Percentiles rank a stretch among this genome's conserved stretches.
phyloP scores from a whole-genome alignment of 2,329 filamentous ascomycete genomes.

The Claviceps fusiformis region DNA sequence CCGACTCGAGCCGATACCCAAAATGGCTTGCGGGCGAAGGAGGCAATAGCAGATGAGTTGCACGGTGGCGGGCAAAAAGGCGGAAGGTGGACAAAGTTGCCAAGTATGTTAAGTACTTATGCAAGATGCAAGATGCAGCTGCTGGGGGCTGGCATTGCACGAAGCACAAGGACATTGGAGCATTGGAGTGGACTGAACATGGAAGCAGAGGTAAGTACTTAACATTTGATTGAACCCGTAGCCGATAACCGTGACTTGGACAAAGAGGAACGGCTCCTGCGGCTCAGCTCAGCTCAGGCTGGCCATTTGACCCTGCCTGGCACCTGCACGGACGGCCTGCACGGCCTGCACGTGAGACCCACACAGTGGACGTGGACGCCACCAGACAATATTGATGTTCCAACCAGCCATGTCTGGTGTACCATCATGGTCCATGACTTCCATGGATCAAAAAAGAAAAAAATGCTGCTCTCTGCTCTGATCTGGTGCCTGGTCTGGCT shows the following conservation, averaged over 20 bases:
- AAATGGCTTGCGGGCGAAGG: neutral
- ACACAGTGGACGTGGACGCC: too few species aligned
- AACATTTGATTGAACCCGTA: neutral
- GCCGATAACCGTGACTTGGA: neutral
- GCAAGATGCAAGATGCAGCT: neutral
- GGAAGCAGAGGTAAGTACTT: too few species aligned
- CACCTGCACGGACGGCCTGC: too few species aligned
- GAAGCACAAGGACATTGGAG: neutral
- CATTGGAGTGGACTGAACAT: neutral
- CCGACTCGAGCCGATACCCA: neutral
- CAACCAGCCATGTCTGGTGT: too few species aligned
- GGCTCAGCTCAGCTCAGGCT: neutral
- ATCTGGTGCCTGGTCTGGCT: too few species aligned
- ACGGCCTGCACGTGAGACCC: too few species aligned
- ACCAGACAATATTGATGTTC: too few species aligned
- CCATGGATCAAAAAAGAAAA: too few species aligned
- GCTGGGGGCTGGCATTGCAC: neutral
- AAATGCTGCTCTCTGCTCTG: too few species aligned
- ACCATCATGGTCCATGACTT: too few species aligned
- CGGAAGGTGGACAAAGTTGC: neutral
- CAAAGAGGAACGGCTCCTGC: neutral
- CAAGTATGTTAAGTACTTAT: neutral
- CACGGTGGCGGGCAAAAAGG: neutral
- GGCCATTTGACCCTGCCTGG: too few species aligned
- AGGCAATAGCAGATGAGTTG: neutral